Evolutionary conservation across 2,329 filamentous ascomycete genomes (phyloP).

Genomic region (Xylaria sp.): DNA sequence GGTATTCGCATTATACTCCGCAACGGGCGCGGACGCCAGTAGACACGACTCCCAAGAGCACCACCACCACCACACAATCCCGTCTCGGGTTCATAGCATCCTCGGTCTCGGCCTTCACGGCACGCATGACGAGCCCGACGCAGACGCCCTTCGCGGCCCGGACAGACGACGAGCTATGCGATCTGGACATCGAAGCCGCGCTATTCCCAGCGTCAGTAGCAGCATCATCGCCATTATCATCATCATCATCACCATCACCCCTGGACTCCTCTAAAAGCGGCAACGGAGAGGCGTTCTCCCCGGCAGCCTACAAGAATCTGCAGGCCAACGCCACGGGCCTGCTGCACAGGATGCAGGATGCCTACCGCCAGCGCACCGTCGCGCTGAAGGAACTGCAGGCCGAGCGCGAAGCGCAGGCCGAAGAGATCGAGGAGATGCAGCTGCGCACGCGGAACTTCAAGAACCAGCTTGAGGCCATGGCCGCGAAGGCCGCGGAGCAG

Average conservation of each 20-base stretch:
- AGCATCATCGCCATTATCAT: constrained; percentile 55
- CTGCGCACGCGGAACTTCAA: constrained; percentile 60
- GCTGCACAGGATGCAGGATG: constrained; percentile 61
- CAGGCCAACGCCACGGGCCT: constrained; percentile 62
- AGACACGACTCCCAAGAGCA: constrained; percentile 44
- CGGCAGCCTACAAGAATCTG: constrained; percentile 66
- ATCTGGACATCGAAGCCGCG: constrained; percentile 59
- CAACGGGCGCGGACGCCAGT: constrained; percentile 35
- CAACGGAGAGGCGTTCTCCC: constrained; percentile 60
- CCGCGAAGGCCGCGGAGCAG: constrained; percentile 57
- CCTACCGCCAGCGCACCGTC: constrained; percentile 60
- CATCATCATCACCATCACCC: constrained; percentile 41
- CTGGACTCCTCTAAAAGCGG: too few relatives aligned
- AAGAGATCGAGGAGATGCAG: constrained; percentile 63
- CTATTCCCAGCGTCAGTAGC: constrained; percentile 59
- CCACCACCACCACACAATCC: constrained; percentile 42
- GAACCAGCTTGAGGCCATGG: constrained; percentile 66
- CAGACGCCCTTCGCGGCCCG: constrained; percentile 33
- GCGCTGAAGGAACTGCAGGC: constrained; percentile 57
- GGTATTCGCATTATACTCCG: constrained; percentile 42
- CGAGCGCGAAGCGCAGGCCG: constrained; percentile 59
- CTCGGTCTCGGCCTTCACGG: constrained; percentile 52
- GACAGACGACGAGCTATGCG: constrained; percentile 58
- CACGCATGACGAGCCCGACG: constrained; percentile 43
- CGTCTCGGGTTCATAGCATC: constrained; percentile 55